phyloP scores from a whole-genome alignment of 2,329 filamentous ascomycete species.

The Hymenoscyphus linearis region DNA sequence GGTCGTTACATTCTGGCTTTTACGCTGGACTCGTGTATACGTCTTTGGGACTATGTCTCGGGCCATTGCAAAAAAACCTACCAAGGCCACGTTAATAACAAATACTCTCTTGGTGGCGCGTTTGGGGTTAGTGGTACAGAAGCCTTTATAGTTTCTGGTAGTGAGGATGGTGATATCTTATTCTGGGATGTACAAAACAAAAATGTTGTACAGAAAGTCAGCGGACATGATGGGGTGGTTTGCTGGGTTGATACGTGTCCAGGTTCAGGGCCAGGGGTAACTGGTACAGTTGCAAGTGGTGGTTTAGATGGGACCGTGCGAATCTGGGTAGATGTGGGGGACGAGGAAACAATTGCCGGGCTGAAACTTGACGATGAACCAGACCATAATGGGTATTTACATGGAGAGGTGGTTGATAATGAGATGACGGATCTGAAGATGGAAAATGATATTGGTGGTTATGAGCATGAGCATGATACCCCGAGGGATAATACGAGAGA shows the following conservation, averaged over 20 bases:
- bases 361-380: conserved; percentile 16
- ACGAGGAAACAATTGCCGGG: conserved; percentile 20
- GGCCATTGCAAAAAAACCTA: conserved; percentile 95
- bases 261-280: conserved; percentile 47
- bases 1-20: conserved; percentile 89
- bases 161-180: conserved; percentile 79
- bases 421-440: conserved; percentile 15
- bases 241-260: conserved; percentile 63
- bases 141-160: conserved; percentile 71
- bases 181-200: conserved; percentile 91
- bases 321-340: conserved; percentile 49
- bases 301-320: conserved; percentile 57
- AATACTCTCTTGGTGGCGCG: conserved; percentile 77
- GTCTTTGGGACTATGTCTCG: conserved; percentile 92
- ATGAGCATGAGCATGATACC: conserved; percentile 22
- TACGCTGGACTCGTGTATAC: conserved; percentile 82
- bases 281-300: conserved; percentile 51
- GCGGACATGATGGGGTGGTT: conserved; percentile 51
- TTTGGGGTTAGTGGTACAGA: conserved; percentile 63
- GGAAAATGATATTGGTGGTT: conserved; percentile 16
- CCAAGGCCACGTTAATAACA: conserved; percentile 80
- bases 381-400: conserved; percentile 3
- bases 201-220: conserved; percentile 66
- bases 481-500: conserved; percentile 20
- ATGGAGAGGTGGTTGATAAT: neutral